Evolutionary conservation across 164 flowering plant species (phyloP), one percentile per base, ranked within the genome.

Genomic region (Euptelea pleiosperma): DNA sequence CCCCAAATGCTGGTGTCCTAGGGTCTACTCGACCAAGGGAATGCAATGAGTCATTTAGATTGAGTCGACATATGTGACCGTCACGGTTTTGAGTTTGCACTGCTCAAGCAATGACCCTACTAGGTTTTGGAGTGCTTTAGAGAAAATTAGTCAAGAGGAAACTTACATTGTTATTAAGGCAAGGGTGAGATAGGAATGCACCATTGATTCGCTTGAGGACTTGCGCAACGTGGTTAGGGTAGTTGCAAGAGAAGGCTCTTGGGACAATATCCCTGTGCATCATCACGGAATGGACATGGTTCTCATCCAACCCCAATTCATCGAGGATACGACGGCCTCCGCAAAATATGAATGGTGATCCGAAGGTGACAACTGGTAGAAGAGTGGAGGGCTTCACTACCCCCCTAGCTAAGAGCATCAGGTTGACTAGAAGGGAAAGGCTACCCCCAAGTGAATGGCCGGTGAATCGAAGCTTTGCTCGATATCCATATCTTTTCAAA

Each of bases 361-460:
- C 98, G 42, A 89, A 92, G 14, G 98, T 92, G 52, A 87, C 96
- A 0, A 87, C 89, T 12, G 98, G 96, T 10, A 76, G 74, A 9
- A 87, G 70, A 55, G 70, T 29, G 7, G 80, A 74, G 2, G 83
- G 74, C 52, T 76, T 73, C 30, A 92, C 74, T 21, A 75, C 79
- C 33, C 73, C 71, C 62, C 88, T 82, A 0, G 71, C 54, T 44
- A 92, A 63, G 2, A 92, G 78, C 96, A 92, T 87, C 70, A 92
- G 63, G 75, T 75, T 64, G 52, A 92, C 85, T 8, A 92, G 66
- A 41, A 89, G 80, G 10, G 97, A 77, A 2, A 92, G 85, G 53
- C 98, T 89, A 1, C 98, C 98, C 1, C 98, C 98, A 15, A 92
- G 86, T 19, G 97, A 92, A 70, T 92, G 98, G 2, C 97, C 98